Evolutionary conservation across 371 early-diverging fungal genomes (phyloP), one percentile per base, ranked within the genome.

Genomic region (Mortierella sp.): DNA sequence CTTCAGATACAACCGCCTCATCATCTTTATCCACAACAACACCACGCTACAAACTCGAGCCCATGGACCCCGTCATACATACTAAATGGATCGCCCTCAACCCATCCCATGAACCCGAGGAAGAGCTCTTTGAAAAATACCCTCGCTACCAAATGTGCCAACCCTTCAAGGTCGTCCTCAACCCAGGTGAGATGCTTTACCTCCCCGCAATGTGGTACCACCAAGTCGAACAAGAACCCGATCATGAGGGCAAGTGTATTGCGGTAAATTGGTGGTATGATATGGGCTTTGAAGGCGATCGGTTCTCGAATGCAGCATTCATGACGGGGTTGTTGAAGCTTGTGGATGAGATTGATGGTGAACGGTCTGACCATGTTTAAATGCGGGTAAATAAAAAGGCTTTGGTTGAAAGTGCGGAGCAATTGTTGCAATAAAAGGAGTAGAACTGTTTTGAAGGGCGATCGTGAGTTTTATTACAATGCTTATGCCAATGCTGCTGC

Each of bases 211-310:
- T 94, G 81, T 95, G 95, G 96, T 93, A 92, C 75, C 96, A 96
- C 81, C 93, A 94, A 57, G 96, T 96, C 0, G 80, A 90, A 70
- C 96, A 96, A 82, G 78, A 89, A 8, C 90, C 89, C 14, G 88
- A 87, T 48, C 79, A 86, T 26, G 88, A 89, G 5, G 90, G 91
- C 61, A 91, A 91, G n/a, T 92, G 93, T n/a, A 92, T 95, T 79
- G 96, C 96, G 0, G 93, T 96, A 28, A 96, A 96, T 80, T 95
- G 92, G 78, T 96, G 96, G 96, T 96, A 94, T 78, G 94, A 94
- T 81, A 93, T 95, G 93, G 91, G 92, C 10, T 94, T 92, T 82
- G 89, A 81, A 10, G 86, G 86, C 5, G 86, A 86, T 19, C 79
- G 86, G 28, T 86, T 82, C 74, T 69, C 74, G 31, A 74, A 76